These are phyloP conservation scores for Xerocomellus chrysenteron DNA, from an alignment of 768 basidiomycete genomes.

Conservation along the genomic window DNA sequence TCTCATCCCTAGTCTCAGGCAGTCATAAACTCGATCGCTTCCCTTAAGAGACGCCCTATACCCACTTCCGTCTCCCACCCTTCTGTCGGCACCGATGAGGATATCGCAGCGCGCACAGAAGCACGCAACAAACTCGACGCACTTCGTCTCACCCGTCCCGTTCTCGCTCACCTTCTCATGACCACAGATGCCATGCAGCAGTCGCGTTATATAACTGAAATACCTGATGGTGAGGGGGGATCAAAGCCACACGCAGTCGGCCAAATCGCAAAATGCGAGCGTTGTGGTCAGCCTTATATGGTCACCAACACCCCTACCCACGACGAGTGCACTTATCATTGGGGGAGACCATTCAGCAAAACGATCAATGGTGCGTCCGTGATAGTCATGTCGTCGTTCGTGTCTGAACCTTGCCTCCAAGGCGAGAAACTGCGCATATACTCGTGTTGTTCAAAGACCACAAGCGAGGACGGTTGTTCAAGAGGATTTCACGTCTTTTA, in stretches of 20 bases:
- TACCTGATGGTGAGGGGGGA: conserved; percentile 69
- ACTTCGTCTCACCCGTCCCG: conserved; percentile 50
- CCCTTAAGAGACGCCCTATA: conserved; percentile 49
- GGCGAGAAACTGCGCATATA: conserved; percentile 70
- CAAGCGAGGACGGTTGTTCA: conserved; percentile 64
- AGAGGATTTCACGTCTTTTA: conserved; percentile 90
- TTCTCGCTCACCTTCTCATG: conserved; percentile 61
- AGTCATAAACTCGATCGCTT: conserved; percentile 49
- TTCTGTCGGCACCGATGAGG: conserved; percentile 76
- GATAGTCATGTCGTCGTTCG: neutral
- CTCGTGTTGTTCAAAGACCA: conserved; percentile 74
- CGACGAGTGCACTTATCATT: conserved; percentile 76
- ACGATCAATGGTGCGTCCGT: conserved; percentile 59
- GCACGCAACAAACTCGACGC: conserved; percentile 51
- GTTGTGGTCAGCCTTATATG: conserved; percentile 69
- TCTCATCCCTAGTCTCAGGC: conserved; percentile 37
- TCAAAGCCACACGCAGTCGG: conserved; percentile 61
- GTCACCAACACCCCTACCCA: conserved; percentile 60
- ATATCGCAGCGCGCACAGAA: conserved; percentile 56
- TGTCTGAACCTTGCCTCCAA: conserved; percentile 27
- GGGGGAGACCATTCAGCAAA: conserved; percentile 67
- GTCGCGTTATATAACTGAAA: conserved; percentile 70
- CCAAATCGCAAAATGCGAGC: conserved; percentile 67
- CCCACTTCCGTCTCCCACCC: conserved; percentile 62
- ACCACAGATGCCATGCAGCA: conserved; percentile 52